A percentile compares a stretch with the other conserved stretches of the same genome.
Conservation (phyloP, 1,284 basidiomycete species). For the Meira miltonrushii region DNA sequence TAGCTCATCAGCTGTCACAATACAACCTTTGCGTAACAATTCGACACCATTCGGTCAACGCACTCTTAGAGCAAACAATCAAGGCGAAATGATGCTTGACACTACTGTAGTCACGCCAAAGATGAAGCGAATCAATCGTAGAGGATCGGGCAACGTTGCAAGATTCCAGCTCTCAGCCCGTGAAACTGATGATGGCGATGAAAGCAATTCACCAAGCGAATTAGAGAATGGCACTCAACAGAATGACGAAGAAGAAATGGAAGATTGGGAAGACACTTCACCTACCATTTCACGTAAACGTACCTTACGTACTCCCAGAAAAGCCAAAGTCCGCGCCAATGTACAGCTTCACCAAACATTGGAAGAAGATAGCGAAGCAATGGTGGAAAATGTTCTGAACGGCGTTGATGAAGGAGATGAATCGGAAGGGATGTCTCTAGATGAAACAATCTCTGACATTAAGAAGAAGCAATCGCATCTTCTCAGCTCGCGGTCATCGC, state of each 20-base stretch:
- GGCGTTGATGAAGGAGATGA: background rate
- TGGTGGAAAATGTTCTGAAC: background rate
- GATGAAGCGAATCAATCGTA: too few species aligned
- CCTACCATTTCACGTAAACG: background rate
- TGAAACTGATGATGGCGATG: too few species aligned
- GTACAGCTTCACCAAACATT: background rate
- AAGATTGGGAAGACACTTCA: constrained; percentile 9
- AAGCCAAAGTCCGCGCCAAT: background rate
- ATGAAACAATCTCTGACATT: too few species aligned
- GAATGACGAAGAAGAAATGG: constrained; percentile 1
- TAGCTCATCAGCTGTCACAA: background rate
- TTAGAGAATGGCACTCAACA: background rate
- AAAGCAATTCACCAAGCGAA: constrained; percentile 12
- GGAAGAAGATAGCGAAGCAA: constrained; percentile 4
- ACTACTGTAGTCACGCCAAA: too few species aligned
- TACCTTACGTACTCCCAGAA: background rate
- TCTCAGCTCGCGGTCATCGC: too few species aligned
- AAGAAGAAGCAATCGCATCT: too few species aligned
- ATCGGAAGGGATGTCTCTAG: too few species aligned
- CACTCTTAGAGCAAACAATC: too few species aligned
- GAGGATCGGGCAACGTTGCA: too few species aligned
- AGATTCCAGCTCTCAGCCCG: too few species aligned
- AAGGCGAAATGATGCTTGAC: too few species aligned
- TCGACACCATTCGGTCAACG: too few species aligned
- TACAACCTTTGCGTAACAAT: background rate